Evolutionary conservation across 2,329 filamentous ascomycete species (phyloP), one percentile per base, ranked within the genome.

Genomic region (Phaeomoniella chlamydospora): DNA sequence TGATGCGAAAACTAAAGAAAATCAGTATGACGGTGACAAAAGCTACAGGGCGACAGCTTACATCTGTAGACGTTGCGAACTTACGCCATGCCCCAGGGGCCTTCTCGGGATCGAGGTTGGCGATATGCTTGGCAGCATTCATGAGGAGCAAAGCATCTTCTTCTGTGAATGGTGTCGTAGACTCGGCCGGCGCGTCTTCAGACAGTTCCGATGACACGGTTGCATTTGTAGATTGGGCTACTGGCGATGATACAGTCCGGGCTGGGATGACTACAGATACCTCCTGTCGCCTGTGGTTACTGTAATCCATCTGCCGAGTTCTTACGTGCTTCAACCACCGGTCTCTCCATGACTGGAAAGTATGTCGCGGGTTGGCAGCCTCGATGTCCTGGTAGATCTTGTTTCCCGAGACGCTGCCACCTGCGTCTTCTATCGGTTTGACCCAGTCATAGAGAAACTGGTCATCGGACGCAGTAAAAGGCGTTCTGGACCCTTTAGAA

Each of bases 331-430:
- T 66, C 11, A 64, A 19, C 42, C 60, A 67, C n/a, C 63, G 57
- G 45, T 62, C 54, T 19, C 64, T 56, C 57, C 59, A 67, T 18
- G 64, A 66, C 45, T 68, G 64, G 44, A 45, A 67, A 2, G 64
- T 57, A 45, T 68, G 64, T 33, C 52, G 47, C 9, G 62, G 57
- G 41, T 61, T 38, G 13, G 36, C 16, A 15, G 51, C 43, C 35
- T 54, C 59, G 5, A 68, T 41, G 36, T 58, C 47, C 39, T 65
- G 55, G 42, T 67, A 68, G 5, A 67, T 58, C 31, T 54, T 53
- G 35, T 61, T 63, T 4, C 64, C 64, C 10, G 45, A 39, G 10
- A 55, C 45, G 6, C 46, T 46, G 5, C 52, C 54, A 3, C 51
- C 53, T 3, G 42, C 40, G 3, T 51, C 39, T 37, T 56, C 53